Base-by-base conservation (phyloP, 805 yeast species). In the Spathaspora passalidarum region DNA sequence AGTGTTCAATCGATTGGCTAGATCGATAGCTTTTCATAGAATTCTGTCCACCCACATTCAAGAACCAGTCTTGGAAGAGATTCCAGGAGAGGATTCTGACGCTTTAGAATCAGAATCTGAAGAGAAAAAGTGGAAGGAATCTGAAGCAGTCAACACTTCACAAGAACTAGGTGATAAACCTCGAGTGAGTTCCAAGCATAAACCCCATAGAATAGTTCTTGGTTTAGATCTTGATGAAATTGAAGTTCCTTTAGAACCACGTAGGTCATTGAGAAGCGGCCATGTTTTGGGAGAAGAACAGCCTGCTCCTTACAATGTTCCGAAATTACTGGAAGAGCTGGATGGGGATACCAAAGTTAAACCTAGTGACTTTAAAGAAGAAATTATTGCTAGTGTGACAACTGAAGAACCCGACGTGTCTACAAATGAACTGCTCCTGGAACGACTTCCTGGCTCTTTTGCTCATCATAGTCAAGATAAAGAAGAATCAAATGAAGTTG, bases 221-320 rank as follows among this genome's bases (percentile, higher is more conserved):
- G 68, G 67, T 2, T 52, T 63, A 38, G 67, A 62, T 17, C 44
- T 62, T 5, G 44, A 50, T 9, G 47, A 47, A 10, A 18, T 44
- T n/a, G 18, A 38, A 38, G 52, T 49, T 18, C 5, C 17, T 3
- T 40, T 63, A 17, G 62, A 57, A 42, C 62, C 65, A 1, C 43
- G 45, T 14, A 56, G 59, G 39, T 54, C 62, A 4, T 49, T 61
- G 22, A 54, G 66, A 46, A 61, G 59, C 45, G 65, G 67, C 2
- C 59, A 54, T 26, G 44, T 34, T 2, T 61, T 53, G 54, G 55
- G 59, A 8, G 35, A 11, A 17, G 42, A 17, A 22, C n/a, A n/a
- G n/a, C n/a, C n/a, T n/a, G n/a, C n/a, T n/a, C n/a, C n/a, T n/a
- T n/a, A n/a, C n/a, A n/a, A n/a, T n/a, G n/a, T n/a, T n/a, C n/a